A percentile compares a stretch with the other conserved stretches of the same genome.
These are phyloP conservation scores for Forsythia viridissima DNA, from an alignment of 257 asterid species.

Conservation along the genomic window DNA sequence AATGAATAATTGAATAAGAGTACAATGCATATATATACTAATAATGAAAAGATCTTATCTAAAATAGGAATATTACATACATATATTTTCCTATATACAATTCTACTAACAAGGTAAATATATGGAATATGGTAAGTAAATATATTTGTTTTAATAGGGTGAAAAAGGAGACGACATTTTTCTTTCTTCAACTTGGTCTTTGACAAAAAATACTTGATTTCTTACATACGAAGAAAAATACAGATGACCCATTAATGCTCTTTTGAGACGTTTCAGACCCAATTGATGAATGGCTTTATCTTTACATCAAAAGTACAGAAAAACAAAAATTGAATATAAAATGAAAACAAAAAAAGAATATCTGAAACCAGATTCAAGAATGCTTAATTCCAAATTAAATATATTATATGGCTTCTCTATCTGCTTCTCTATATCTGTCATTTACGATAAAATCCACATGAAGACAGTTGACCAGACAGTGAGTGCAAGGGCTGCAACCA, in stretches of 20 bases:
- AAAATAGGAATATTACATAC: too few relatives aligned
- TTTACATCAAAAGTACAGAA: neutral
- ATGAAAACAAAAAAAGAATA: neutral
- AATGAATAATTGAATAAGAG: too few relatives aligned
- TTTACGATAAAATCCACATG: conserved; percentile 80
- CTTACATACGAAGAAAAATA: neutral
- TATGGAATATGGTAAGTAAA: too few relatives aligned
- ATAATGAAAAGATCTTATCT: too few relatives aligned
- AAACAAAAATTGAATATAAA: neutral
- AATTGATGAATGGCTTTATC: neutral
- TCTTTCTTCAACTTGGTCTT: too few relatives aligned
- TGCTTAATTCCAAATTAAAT: neutral
- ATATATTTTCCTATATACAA: too few relatives aligned
- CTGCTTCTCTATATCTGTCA: neutral
- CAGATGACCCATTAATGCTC: neutral
- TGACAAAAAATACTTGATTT: neutral
- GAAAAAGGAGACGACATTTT: too few relatives aligned
- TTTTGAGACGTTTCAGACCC: neutral
- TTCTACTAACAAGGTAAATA: too few relatives aligned
- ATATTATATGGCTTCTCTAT: neutral
- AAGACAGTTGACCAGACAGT: conserved; percentile 85
- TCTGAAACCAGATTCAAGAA: neutral
- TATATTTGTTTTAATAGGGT: too few relatives aligned
- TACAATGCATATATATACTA: too few relatives aligned
- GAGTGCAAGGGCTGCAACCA: conserved; percentile 71